Percentiles rank a stretch among this genome's conserved stretches.
These are phyloP conservation scores for Massarina eburnea DNA, from an alignment of 2,329 filamentous ascomycete species.

Conservation along the genomic window DNA sequence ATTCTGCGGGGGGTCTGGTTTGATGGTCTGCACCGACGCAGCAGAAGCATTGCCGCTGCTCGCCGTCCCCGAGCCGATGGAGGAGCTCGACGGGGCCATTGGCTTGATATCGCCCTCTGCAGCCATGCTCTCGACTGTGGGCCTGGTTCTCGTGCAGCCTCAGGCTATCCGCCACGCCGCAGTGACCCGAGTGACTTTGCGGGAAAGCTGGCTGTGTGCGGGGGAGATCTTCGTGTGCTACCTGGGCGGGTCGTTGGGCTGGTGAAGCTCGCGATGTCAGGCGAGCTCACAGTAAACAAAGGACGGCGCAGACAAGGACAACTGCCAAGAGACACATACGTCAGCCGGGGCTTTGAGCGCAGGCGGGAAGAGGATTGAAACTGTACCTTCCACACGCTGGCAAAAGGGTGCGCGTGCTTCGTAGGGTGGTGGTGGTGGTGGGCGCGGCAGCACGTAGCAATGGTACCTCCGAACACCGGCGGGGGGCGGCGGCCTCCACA, in stretches of 20 bases:
- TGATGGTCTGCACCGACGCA: conserved; percentile 37
- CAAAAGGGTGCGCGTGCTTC: conserved; percentile 6
- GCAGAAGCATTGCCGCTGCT: conserved; percentile 35
- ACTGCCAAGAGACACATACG: conserved; percentile 20
- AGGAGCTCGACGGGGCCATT: conserved; percentile 28
- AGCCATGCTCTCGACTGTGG: conserved; percentile 25
- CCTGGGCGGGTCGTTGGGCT: conserved; percentile 2
- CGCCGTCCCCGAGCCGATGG: conserved; percentile 31
- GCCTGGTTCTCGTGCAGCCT: conserved; percentile 11
- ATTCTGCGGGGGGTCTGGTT: conserved; percentile 31
- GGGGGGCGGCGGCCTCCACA: conserved; percentile 10
- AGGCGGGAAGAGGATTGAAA: conserved; percentile 4
- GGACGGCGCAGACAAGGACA: conserved; percentile 22
- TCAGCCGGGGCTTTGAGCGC: conserved; percentile 20
- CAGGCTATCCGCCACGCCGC: conserved; percentile 12
- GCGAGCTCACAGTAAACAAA: conserved; percentile 26
- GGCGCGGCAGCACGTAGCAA: neutral
- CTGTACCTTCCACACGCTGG: conserved; percentile 20
- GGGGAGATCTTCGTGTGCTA: conserved; percentile 10
- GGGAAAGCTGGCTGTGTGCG: conserved; percentile 3
- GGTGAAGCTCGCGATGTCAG: conserved; percentile 8
- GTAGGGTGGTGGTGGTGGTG: conserved; percentile 7
- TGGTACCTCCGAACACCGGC: conserved; percentile 16
- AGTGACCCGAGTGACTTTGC: conserved; percentile 11
- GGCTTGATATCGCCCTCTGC: conserved; percentile 28